A percentile compares a stretch with the other conserved stretches of the same genome.
Conservation (phyloP, 768 basidiomycete species). For the Naganishia kalamii region DNA sequence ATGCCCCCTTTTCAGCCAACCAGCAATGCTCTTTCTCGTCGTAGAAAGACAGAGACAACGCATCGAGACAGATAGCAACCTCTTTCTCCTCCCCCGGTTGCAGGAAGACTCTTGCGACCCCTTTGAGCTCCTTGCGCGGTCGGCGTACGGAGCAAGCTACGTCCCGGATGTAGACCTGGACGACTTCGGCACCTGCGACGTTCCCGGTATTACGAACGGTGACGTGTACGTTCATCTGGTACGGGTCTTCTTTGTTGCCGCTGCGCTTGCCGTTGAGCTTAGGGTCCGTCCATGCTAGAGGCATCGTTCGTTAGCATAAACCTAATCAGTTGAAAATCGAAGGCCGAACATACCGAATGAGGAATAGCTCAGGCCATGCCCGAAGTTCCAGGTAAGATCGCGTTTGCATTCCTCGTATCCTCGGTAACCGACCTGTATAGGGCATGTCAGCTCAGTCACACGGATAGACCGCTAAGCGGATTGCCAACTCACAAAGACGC, state of each 20-base stretch:
- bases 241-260: slow-evolving; percentile 25
- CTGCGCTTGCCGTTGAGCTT: slow-evolving; percentile 41
- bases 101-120: slow-evolving; percentile 47
- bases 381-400: slow-evolving; percentile 51
- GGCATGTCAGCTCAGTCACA: slow-evolving; percentile 1
- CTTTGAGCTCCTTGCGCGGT: slow-evolving; percentile 60
- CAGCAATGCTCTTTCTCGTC: slow-evolving; percentile 42
- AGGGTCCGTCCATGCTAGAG: slow-evolving; percentile 50
- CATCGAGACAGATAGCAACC: slow-evolving; percentile 53
- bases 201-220: slow-evolving; percentile 55
- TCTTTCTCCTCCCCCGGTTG: slow-evolving; percentile 37
- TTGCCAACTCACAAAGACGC: slow-evolving; percentile 14
- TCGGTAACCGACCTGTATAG: slow-evolving; percentile 20
- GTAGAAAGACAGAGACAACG: slow-evolving; percentile 53
- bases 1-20: slow-evolving; percentile 54
- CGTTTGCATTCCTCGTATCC: slow-evolving; percentile 24
- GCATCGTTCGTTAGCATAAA: slow-evolving; percentile 23
- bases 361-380: slow-evolving; percentile 72
- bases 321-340: neutral
- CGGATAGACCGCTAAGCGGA: too few species aligned
- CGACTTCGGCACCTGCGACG: slow-evolving; percentile 57
- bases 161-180: slow-evolving; percentile 58
- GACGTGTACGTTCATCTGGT: slow-evolving; percentile 29
- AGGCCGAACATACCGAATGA: slow-evolving; percentile 49
- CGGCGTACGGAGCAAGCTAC: slow-evolving; percentile 52